Percentiles rank a stretch among this genome's conserved stretches.
phyloP scores from a whole-genome alignment of 169 alveolate genomes.

The Babesia bovis region DNA sequence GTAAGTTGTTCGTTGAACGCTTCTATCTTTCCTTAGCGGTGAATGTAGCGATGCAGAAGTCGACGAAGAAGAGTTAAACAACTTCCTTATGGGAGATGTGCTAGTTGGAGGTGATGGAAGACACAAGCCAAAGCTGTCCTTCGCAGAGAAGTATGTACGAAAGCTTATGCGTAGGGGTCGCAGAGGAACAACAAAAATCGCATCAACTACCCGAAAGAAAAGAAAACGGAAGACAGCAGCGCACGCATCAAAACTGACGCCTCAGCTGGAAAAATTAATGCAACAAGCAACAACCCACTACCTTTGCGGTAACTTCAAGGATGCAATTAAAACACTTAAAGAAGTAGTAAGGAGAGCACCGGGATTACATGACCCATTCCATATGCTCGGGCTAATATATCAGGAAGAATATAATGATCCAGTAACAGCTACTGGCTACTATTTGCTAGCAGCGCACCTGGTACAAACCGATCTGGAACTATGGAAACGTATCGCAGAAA shows the following conservation, averaged over 20 bases:
- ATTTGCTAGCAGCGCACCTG: constrained; percentile 86
- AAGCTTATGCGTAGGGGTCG: constrained; percentile 24
- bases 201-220: constrained; percentile 33
- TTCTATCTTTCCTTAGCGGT: constrained; percentile 5
- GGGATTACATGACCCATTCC: constrained; percentile 87
- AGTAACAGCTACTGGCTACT: constrained; percentile 83
- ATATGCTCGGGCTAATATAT: constrained; percentile 85
- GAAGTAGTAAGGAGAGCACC: constrained; percentile 83
- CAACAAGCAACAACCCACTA: constrained; percentile 64
- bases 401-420: constrained; percentile 81
- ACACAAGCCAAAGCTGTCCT: constrained; percentile 36
- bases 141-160: constrained; percentile 43
- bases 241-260: constrained; percentile 51
- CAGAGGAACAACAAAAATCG: neutral
- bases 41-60: constrained; percentile 65
- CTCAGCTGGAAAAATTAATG: constrained; percentile 59
- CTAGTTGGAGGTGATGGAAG: constrained; percentile 21
- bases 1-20: constrained; percentile 5
- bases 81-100: constrained; percentile 67
- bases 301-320: constrained; percentile 48
- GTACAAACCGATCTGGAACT: constrained; percentile 78
- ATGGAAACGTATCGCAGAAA: constrained; percentile 83
- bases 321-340: constrained; percentile 59
- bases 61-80: constrained; percentile 68
- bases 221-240: constrained; percentile 52